Base-by-base conservation (phyloP, 192 early-diverging fungal species). In the Phycomyces nitens region DNA sequence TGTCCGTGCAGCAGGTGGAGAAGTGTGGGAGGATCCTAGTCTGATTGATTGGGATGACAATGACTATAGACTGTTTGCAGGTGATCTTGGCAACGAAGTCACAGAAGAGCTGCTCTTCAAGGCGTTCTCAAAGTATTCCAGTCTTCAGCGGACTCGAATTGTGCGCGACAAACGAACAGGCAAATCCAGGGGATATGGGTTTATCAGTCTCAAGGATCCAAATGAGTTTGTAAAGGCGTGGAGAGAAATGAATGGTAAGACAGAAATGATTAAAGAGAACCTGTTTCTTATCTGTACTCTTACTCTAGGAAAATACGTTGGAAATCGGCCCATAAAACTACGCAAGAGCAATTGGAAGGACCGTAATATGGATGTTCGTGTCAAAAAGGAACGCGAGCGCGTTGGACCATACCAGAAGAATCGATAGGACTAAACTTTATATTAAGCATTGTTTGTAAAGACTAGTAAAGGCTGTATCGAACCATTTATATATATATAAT, bases 321-420 rank as follows among this genome's bases (percentile, higher is more conserved):
- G 96, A 27, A 94, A 92, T 64, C 75, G 94, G 49, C 96, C 96
- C 3, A 94, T 98, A 61, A 95, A 93, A 67, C 83, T 98, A 42
- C 85, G 93, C 38, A 96, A 96, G 69, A 94, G 92, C 62, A 92
- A 75, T 24, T 96, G 94, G 94, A 88, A 92, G 57, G 92, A 96
- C 29, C 86, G 94, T 53, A 94, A 88, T 69, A 83, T 87, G 0
- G 91, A 94, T 59, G 82, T 83, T n/a, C 60, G 66, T 60, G 44
- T 51, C 40, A 70, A 71, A 29, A 86, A 86, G 60, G 78, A 79
- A 24, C 52, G 57, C 21, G 65, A 68, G 8, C 60, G 73, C 42
- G 69, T 60, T 16, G 66, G 72, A n/a, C 68, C 73, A 51, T 77
- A 75, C 57, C 20, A 58, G 12, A 73, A 73, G 38, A 39, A n/a